phyloP scores from a whole-genome alignment of 345 rosid genomes.

The Populus deltoides region DNA sequence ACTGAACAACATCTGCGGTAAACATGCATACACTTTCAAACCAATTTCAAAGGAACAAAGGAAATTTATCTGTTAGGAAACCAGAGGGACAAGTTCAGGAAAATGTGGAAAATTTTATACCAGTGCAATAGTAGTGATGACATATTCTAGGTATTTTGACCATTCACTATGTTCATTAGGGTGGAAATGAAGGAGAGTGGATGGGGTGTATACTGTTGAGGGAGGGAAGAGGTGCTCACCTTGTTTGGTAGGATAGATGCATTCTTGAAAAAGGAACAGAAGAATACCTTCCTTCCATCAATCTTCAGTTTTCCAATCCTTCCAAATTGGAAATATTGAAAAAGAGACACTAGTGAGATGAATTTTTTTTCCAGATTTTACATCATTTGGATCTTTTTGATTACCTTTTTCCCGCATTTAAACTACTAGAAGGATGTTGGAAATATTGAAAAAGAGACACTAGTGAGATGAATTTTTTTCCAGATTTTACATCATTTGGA shows the following conservation, averaged over 20 bases:
- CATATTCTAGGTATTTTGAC: neutral
- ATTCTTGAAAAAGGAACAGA: neutral
- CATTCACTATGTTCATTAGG: neutral
- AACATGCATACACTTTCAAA: neutral
- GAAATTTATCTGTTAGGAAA: neutral
- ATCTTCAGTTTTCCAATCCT: neutral
- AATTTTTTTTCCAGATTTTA: too few species aligned
- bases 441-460: too few species aligned
- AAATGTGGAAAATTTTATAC: too few species aligned
- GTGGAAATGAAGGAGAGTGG: neutral
- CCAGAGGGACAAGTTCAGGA: neutral
- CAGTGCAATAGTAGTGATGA: neutral
- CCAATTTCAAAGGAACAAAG: neutral
- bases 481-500: too few species aligned
- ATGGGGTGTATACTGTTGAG: neutral
- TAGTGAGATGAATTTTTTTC: too few species aligned
- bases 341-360: neutral
- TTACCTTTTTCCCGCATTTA: neutral
- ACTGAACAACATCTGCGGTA: neutral
- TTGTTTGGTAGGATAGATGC: neutral
- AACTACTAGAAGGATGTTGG: neutral
- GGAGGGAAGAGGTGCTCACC: neutral
- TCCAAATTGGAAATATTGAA: neutral
- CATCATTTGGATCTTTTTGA: too few species aligned
- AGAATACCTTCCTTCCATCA: neutral